Base-by-base conservation (phyloP, 108 stramenopile genomes). In the Nitzschia sp. region DNA sequence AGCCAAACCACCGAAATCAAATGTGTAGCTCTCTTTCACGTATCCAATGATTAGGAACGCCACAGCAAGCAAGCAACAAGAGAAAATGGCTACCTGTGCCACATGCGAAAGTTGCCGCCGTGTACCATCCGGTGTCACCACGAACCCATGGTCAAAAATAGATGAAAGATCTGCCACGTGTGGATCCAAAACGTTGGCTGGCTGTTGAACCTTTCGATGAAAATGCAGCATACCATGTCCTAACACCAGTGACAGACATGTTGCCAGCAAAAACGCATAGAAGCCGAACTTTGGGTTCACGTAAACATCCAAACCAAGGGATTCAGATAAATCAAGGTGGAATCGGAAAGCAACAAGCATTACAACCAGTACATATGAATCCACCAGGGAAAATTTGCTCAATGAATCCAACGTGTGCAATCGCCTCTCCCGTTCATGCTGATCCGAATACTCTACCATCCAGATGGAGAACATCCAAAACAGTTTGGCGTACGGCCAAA, bases 401-500 rank as follows among this genome's bases (percentile, higher is more conserved):
- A 97, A 68, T 0, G 84, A 72, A 54, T 95, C 95, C n/a, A 97
- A 60, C 15, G 73, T 76, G 59, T 91, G 59, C 11, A 97, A 83
- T 41, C 91, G 67, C 22, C 63, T 57, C 44, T 86, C 96, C 62
- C 94, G 89, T 53, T 40, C 41, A 51, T 53, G 51, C 12, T 61
- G 41, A 40, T 55, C 25, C 3, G 10, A 14, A 44, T 71, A 67
- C 19, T 80, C 78, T 29, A 44, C 42, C 22, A 83, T 60, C 93
- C 95, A 97, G 0, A 81, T 69, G 43, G 80, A 54, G 8, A 93
- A 55, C 85, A 95, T 84, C 26, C 85, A 72, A 0, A 89, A 39
- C 11, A 97, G 67, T 70, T 97, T 97, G 10, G 84, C 63, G 54
- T 97, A 97, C 0, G 96, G 96, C 96, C 95, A 97, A 17, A 89